Evolutionary conservation across 2,329 filamentous ascomycete species (phyloP), one percentile per base, ranked within the genome.

Genomic region (Sclerotinia spermophila): DNA sequence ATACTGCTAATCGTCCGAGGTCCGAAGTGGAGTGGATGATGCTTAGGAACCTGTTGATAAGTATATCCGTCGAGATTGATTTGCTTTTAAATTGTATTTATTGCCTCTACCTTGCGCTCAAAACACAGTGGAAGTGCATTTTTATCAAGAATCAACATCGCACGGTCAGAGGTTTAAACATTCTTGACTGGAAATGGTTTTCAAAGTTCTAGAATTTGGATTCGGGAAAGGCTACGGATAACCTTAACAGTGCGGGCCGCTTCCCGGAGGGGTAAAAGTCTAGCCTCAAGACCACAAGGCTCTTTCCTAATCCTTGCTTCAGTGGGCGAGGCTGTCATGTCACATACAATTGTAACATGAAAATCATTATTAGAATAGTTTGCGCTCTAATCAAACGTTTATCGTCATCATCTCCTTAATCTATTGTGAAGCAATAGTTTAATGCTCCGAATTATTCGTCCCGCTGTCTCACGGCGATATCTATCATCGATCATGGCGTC

Each of bases 371-470:
- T 24, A n/a, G 33, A 65, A 51, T 13, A 40, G n/a, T 38, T 66
- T 42, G 10, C 35, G 21, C 38, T 5, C 33, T 24, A 66, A 53
- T 30, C 62, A 38, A 64, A 51, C 33, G 1, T 13, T 64, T n/a
- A 35, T 13, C 33, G 38, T 21, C 24, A 64, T 11, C 17, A 11
- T 27, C 44, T 38, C 7, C 15, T 38, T 24, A 51, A 38, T 64
- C 44, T 64, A n/a, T 64, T 38, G 30, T 38, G 7, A 27, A n/a
- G 33, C 61, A 65, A 53, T 51, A 65, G 7, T 62, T 75, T 73
- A 60, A 82, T 87, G 88, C 78, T 87, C 83, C 80, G 84, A 82
- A 79, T 84, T 81, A 81, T 82, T 74, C 74, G 79, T 80, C 78
- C 84, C 81, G 75, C 75, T 77, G 77, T 79, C 76, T 75, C 72